Base-by-base conservation (phyloP, 1,284 basidiomycete species). In the Erythrobasidium hasegawianum region DNA sequence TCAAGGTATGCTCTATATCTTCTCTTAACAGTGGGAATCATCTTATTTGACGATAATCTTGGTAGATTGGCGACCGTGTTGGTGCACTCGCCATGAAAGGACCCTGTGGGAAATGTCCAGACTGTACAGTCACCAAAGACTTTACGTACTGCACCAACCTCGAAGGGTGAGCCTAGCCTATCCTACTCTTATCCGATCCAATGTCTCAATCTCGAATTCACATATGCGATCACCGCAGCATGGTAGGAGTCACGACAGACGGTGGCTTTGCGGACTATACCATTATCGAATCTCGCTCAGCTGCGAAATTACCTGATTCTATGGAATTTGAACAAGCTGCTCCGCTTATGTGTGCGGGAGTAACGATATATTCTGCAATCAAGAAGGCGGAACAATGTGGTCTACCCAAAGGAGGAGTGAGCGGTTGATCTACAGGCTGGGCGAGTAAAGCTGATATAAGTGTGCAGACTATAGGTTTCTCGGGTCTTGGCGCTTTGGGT, bases 191-290 rank as follows among this genome's bases (percentile, higher is more conserved):
- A n/a, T n/a, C n/a, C n/a, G n/a, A 10, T 41, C 40, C n/a, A 41
- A 10, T 41, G n/a, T 10, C 40, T 41, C 40, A 10, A 10, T 41
- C n/a, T n/a, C n/a, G 40, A 41, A 11, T 10, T 10, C 40, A n/a
- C 40, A n/a, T 10, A n/a, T n/a, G n/a, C n/a, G n/a, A n/a, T n/a
- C n/a, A n/a, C 47, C 75, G 8, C 71, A 70, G 1, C 27, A 57
- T 65, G 49, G 38, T 29, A 13, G 68, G 68, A 1, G 57, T 70
- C 22, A 59, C 60, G 3, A 20, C 27, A 11, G 58, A 70, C 54
- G 77, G 78, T 39, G 72, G 77, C 10, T 79, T 74, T 57, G 75
- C 78, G 10, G 77, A 79, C 68, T 79, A 78, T 58, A 49, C 75
- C 33, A 59, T 76, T 10, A 47, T 67, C 8, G 70, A 70, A 38